Conservation (phyloP, 2,329 filamentous ascomycete species). For the Plectosphaerella plurivora region DNA sequence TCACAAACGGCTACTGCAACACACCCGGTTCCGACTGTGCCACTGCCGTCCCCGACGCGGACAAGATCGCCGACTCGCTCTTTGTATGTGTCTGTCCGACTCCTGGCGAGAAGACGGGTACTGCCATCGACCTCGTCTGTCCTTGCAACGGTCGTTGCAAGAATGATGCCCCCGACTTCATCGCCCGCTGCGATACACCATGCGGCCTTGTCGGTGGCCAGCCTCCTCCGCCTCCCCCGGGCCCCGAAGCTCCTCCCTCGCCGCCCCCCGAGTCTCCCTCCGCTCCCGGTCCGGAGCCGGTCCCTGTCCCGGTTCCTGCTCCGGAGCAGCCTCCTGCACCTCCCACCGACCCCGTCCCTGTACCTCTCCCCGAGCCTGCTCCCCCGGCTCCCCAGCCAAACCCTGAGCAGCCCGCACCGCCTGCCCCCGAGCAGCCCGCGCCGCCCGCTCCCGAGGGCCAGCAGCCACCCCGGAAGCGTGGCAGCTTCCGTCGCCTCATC, state of each 20-base stretch:
- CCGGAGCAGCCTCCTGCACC: neutral
- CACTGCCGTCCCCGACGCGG: constrained; percentile 21
- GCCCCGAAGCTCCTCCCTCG: neutral
- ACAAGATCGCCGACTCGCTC: constrained; percentile 21
- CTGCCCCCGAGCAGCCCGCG: neutral
- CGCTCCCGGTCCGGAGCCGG: neutral
- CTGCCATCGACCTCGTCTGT: constrained; percentile 30
- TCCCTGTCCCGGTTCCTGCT: neutral
- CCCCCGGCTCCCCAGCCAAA: neutral
- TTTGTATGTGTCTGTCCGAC: constrained; percentile 33
- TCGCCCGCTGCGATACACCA: constrained; percentile 32
- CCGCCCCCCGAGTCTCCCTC: neutral
- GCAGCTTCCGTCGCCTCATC: constrained; percentile 1
- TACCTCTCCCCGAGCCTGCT: constrained; percentile 1
- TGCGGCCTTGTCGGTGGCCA: constrained; percentile 27
- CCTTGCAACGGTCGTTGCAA: constrained; percentile 32
- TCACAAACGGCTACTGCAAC: constrained; percentile 29
- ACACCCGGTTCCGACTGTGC: constrained; percentile 29
- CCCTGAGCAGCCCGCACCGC: neutral
- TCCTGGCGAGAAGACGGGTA: constrained; percentile 24
- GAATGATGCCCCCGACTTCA: constrained; percentile 31
- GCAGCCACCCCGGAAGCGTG: neutral
- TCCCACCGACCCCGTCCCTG: neutral
- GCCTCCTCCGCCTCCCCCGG: neutral
- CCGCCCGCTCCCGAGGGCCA: neutral